Conservation (phyloP, 805 yeast genomes). For the Candida parachauliodes region DNA sequence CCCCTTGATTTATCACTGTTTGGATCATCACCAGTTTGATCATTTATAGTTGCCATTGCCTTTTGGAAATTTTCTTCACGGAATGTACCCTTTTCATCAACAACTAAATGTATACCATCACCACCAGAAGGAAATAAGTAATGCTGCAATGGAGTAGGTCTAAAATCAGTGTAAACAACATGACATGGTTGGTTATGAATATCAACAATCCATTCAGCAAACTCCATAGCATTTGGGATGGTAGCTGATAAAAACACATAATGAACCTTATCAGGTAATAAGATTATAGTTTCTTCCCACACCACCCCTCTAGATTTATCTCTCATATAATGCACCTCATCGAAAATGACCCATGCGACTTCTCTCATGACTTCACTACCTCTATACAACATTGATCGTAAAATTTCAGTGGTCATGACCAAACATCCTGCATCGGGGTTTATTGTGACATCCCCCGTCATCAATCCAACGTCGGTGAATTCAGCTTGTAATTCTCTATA, state of each 20-base stretch:
- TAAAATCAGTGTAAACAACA: constrained; percentile 96
- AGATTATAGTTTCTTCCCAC: constrained; percentile 97
- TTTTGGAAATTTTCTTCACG: constrained; percentile 97
- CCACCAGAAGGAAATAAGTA: constrained; percentile 98
- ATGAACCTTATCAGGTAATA: constrained; percentile 93
- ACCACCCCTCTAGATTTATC: constrained; percentile 98
- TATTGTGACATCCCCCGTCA: constrained; percentile 99
- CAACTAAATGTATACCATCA: constrained; percentile 95
- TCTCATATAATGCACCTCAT: constrained; percentile 98
- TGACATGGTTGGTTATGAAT: constrained; percentile 96
- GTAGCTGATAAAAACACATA: constrained; percentile 94
- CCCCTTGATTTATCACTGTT: constrained; percentile 55
- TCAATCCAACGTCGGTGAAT: constrained; percentile 94
- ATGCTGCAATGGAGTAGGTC: constrained; percentile 98
- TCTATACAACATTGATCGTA: constrained; percentile 92
- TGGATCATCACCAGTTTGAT: constrained; percentile 81
- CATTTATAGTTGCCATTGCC: constrained; percentile 92
- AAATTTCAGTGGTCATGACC: constrained; percentile 98
- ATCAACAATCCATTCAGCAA: constrained; percentile 97
- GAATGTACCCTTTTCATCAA: constrained; percentile 93
- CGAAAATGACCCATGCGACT: constrained; percentile 98
- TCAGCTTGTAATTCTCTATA: constrained; percentile 89
- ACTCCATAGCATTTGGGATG: constrained; percentile 96
- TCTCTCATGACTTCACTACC: constrained; percentile 98
- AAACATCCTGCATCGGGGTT: constrained; percentile 98